These are phyloP conservation scores for Rhexocercosporidium sp. DNA, from an alignment of 2,329 filamentous ascomycete genomes.

Conservation along the genomic window DNA sequence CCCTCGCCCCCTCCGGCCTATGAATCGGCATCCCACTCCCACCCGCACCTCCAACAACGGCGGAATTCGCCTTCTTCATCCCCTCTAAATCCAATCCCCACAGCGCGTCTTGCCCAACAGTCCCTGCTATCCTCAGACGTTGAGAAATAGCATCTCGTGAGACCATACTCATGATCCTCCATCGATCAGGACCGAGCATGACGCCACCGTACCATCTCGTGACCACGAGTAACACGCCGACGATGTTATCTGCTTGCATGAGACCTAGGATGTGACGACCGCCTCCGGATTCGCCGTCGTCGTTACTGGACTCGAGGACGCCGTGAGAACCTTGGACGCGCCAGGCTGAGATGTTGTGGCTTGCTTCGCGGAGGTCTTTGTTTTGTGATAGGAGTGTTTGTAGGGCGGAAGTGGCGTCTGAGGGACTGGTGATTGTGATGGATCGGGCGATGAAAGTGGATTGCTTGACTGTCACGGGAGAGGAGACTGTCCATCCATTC, in stretches of 20 bases:
- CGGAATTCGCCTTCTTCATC: slow-evolving; percentile 40
- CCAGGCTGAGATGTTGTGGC: slow-evolving; percentile 55
- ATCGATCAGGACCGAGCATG: slow-evolving; percentile 65
- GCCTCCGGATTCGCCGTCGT: slow-evolving; percentile 66
- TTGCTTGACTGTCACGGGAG: slow-evolving; percentile 55
- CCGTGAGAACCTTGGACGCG: slow-evolving; percentile 33
- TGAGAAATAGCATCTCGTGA: slow-evolving; percentile 60
- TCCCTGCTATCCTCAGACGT: slow-evolving; percentile 50
- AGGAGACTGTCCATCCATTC: slow-evolving; percentile 55
- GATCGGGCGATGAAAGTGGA: slow-evolving; percentile 65
- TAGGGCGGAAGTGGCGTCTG: slow-evolving; percentile 51
- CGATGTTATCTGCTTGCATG: slow-evolving; percentile 56
- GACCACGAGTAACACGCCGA: slow-evolving; percentile 61
- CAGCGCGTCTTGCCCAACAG: slow-evolving; percentile 57
- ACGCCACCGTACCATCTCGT: slow-evolving; percentile 67
- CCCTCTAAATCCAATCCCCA: slow-evolving; percentile 65
- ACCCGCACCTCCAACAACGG: slow-evolving; percentile 41
- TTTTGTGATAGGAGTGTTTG: slow-evolving; percentile 54
- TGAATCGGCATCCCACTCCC: slow-evolving; percentile 70
- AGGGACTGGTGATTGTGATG: slow-evolving; percentile 46
- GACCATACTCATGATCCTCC: slow-evolving; percentile 65
- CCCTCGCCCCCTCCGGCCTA: slow-evolving; percentile 70
- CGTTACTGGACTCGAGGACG: slow-evolving; percentile 43
- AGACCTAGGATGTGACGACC: slow-evolving; percentile 61
- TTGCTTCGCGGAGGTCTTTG: slow-evolving; percentile 57